Percentiles rank a stretch among this genome's conserved stretches.
Conservation (phyloP, 1,284 basidiomycete species). For the Anthracocystis setariae region DNA sequence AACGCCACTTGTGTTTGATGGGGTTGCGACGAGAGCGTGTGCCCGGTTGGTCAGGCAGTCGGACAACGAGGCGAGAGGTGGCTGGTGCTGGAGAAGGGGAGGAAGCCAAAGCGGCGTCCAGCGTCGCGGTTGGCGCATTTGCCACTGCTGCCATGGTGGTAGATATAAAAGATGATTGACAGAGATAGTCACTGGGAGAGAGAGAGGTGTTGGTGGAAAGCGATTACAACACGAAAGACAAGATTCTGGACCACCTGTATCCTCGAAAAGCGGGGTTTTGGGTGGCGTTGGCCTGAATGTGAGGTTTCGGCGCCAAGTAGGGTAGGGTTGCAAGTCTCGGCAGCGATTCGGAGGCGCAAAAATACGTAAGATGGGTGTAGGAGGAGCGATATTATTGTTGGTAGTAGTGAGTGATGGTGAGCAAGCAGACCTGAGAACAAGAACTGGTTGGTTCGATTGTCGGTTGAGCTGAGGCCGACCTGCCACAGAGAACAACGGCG, state of each 20-base stretch:
- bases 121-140: conserved; percentile 4
- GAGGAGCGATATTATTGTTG: background rate
- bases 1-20: conserved; percentile 44
- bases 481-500: too few relatives aligned
- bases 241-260: too few relatives aligned
- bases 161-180: background rate
- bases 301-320: background rate
- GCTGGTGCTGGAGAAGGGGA: background rate
- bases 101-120: background rate
- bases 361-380: background rate
- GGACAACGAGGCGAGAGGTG: conserved; percentile 12
- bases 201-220: background rate
- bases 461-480: too few relatives aligned
- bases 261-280: too few relatives aligned
- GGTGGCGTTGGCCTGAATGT: too few relatives aligned
- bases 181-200: background rate
- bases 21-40: conserved; percentile 15
- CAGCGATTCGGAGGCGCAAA: background rate
- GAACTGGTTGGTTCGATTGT: too few relatives aligned
- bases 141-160: conserved; percentile 21
- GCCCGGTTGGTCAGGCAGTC: conserved; percentile 3
- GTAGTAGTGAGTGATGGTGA: background rate
- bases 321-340: background rate
- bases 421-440: too few relatives aligned
- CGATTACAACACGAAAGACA: background rate